Base-by-base conservation (phyloP, 306 rosid genomes). In the Cicer pinnatifidum region DNA sequence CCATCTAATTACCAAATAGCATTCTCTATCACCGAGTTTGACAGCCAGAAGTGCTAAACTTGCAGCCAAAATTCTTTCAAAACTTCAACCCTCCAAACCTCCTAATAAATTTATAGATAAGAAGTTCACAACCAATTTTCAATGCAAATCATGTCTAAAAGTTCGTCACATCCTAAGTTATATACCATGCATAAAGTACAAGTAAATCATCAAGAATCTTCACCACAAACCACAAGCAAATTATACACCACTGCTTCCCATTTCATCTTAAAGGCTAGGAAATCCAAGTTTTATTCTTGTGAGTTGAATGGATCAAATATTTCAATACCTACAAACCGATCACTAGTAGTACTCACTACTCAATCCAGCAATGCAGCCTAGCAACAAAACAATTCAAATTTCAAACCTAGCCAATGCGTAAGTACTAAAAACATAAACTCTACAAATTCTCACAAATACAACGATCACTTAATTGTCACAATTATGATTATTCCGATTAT, bases 151-250 rank as follows among this genome's bases (percentile, higher is more conserved):
- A 59, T 10, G 60, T 50, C 12, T 57, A 7, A 51, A 47, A 80
- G 66, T n/a, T 28, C 7, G 17, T 59, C 50, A 16, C 48, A 41
- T 58, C 57, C 12, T 1, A 62, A 45, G 50, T 38, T 17, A 40
- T 38, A 65, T n/a, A 7, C 43, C 48, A 62, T 33, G 62, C 71
- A 57, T 16, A 1, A 59, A 48, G 45, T 33, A 40, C 50, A 52
- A 60, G 20, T 12, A 45, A 75, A 53, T 45, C 77, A 61, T 20
- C 62, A 43, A 69, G 11, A 80, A 68, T 41, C 19, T 60, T 7
- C 61, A 17, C 48, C 13, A 63, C 35, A 63, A 8, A 81, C 47
- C 16, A 60, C 58, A 56, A 54, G 58, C 74, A 64, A 50, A 41
- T 61, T 20, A 6, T 8, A 35, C 10, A 44, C 33, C 37, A 74